Conservation (phyloP, 768 basidiomycete genomes). For the Vararia minispora region DNA sequence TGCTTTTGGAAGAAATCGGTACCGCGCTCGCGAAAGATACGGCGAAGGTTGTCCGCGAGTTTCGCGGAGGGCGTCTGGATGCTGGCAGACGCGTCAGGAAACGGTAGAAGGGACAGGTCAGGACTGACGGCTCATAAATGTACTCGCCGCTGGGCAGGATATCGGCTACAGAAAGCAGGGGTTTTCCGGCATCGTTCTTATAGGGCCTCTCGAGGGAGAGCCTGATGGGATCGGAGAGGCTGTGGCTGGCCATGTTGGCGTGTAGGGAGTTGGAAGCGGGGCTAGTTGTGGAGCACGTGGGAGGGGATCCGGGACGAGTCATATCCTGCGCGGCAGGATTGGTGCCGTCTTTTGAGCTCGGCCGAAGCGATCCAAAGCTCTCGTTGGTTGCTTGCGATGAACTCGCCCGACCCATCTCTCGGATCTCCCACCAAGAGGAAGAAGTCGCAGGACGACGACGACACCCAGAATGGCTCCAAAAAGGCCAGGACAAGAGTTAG, state of each 20-base stretch:
- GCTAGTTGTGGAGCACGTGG: not conserved
- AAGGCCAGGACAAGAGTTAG: conserved; percentile 68
- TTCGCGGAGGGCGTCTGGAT: conserved; percentile 41
- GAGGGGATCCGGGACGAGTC: not conserved
- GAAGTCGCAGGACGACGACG: conserved; percentile 52
- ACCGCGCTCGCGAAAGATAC: conserved; percentile 68
- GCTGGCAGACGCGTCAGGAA: conserved; percentile 13
- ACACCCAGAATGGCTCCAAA: conserved; percentile 35
- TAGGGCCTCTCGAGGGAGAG: conserved; percentile 72
- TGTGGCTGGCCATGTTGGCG: too few species aligned
- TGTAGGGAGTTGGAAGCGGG: too few species aligned
- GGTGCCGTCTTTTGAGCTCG: too few species aligned
- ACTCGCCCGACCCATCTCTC: conserved; percentile 3
- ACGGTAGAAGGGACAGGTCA: conserved; percentile 1
- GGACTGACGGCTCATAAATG: conserved; percentile 59
- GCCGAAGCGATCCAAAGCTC: conserved; percentile 5
- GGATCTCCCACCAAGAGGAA: conserved; percentile 39
- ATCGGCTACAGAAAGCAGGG: conserved; percentile 52
- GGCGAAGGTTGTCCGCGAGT: conserved; percentile 53
- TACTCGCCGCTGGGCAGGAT: conserved; percentile 60
- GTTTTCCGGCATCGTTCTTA: conserved; percentile 63
- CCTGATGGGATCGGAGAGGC: conserved; percentile 48
- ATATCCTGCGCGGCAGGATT: not conserved
- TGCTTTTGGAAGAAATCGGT: conserved; percentile 60
- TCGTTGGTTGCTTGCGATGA: conserved; percentile 3